These are phyloP conservation scores for Yamadazyma akitaensis DNA, from an alignment of 805 yeast genomes.

Conservation along the genomic window DNA sequence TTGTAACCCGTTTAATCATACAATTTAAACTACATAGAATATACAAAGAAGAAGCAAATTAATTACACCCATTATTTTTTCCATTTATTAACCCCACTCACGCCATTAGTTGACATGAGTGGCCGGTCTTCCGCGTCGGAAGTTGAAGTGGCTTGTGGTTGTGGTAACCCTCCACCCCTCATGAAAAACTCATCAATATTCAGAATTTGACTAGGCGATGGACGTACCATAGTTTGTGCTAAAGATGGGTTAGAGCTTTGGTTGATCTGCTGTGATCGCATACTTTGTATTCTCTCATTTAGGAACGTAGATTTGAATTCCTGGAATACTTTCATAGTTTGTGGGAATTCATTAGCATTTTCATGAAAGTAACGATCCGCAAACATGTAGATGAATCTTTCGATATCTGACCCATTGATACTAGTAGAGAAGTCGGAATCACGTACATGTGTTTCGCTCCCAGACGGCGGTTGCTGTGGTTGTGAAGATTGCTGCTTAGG, in stretches of 20 bases:
- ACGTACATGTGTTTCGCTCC: neutral
- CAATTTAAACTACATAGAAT: constrained; percentile 6
- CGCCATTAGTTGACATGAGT: neutral
- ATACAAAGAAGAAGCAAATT: constrained; percentile 1
- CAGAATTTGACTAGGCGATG: constrained; percentile 11
- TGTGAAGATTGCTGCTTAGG: constrained; percentile 4
- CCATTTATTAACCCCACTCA: constrained; percentile 4
- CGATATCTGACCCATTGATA: constrained; percentile 32
- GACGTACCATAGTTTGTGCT: constrained; percentile 6
- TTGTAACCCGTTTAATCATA: constrained; percentile 4
- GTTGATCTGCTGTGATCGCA: constrained; percentile 16
- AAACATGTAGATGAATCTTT: constrained; percentile 37
- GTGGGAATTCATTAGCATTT: constrained; percentile 41
- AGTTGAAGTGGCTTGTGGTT: constrained; percentile 1
- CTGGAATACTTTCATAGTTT: constrained; percentile 40
- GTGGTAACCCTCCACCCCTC: constrained; percentile 9
- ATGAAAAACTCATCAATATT: constrained; percentile 26
- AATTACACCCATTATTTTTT: constrained; percentile 1
- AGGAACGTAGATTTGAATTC: constrained; percentile 41
- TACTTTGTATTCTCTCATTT: constrained; percentile 38
- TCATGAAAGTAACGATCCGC: constrained; percentile 42
- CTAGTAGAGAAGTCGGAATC: constrained; percentile 5
- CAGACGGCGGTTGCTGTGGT: neutral
- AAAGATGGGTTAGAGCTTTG: neutral
- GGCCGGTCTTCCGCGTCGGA: constrained; percentile 5